Base-by-base conservation (phyloP, 2,329 filamentous ascomycete genomes). In the Paraconiothyrium sp. region DNA sequence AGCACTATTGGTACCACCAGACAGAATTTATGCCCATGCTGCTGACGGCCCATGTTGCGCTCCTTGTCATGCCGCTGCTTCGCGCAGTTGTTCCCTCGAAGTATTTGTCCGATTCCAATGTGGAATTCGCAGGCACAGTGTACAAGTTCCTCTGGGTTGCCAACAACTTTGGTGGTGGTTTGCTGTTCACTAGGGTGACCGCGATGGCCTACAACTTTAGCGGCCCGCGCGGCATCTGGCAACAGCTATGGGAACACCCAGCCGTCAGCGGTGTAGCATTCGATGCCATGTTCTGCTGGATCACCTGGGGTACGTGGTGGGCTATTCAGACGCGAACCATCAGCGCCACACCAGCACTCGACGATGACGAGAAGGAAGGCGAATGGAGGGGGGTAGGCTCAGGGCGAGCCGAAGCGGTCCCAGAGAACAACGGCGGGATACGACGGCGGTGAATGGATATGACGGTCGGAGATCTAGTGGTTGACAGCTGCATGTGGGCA, bases 211-310 rank as follows among this genome's bases (percentile, higher is more conserved):
- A 69, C 35, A 57, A 51, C 11, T 72, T 69, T 43, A 59, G 67
- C 13, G 73, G 71, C 1, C 46, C 71, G 9, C 27, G 44, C 0
- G 69, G 67, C 1, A 69, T 74, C 5, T 55, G 51, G n/a, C 54
- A 60, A 30, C 68, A 75, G 9, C 44, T 79, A 20, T 63, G 69
- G 8, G 75, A 77, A 54, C 73, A 77, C 54, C 74, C 76, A 11
- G 76, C 74, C 13, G 72, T 77, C 13, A 77, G 73, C 59, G 77
- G 71, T 58, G 72, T 78, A 32, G 72, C 69, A 1, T 78, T 73
- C 47, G 75, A 79, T 63, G 75, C 75, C 10, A 69, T 77, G 7
- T 75, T 77, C 55, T 78, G 75, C 60, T 77, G 75, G 74, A 51
- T 75, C n/a, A 74, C 69, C n/a, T 79, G 74, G 74, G 30, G 62